Evolutionary conservation across 2,329 filamentous ascomycete species (phyloP).

Genomic region (Colletotrichum sojae): DNA sequence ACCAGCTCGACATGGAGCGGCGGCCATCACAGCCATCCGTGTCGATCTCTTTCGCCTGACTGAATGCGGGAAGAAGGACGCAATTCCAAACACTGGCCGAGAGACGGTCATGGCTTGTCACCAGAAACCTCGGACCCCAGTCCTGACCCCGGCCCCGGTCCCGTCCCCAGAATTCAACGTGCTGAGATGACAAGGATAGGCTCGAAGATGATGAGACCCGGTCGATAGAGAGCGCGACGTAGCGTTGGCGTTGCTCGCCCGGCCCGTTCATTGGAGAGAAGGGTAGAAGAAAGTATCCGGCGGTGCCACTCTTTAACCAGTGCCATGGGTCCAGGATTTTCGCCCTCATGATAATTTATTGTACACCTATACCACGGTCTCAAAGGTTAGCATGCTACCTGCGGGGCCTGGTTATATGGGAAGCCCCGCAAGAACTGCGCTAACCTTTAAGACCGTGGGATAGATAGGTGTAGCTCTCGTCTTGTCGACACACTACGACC

Average conservation of each 20-base stretch:
- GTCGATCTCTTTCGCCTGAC: slow-evolving; percentile 6
- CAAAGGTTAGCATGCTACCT: too few species aligned
- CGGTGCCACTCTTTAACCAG: slow-evolving; percentile 36
- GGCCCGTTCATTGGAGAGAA: slow-evolving; percentile 1
- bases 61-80: slow-evolving; percentile 28
- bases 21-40: slow-evolving; percentile 7
- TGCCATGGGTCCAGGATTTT: slow-evolving; percentile 29
- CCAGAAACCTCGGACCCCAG: slow-evolving; percentile 7
- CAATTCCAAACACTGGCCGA: slow-evolving; percentile 15
- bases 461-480: neutral
- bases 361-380: too few species aligned
- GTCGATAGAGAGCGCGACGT: slow-evolving; percentile 1
- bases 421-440: too few species aligned
- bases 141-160: slow-evolving; percentile 12
- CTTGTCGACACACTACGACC: slow-evolving; percentile 7
- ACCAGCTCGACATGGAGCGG: neutral
- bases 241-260: slow-evolving; percentile 15
- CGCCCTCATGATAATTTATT: too few species aligned
- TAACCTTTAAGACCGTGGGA: too few species aligned
- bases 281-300: slow-evolving; percentile 22
- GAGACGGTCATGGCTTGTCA: slow-evolving; percentile 28
- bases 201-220: slow-evolving; percentile 42
- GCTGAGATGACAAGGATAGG: slow-evolving; percentile 37
- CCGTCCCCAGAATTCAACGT: slow-evolving; percentile 28
- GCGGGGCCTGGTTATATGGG: too few species aligned